Conservation (phyloP, 192 early-diverging fungal species). For the Obelidium mucronatum region DNA sequence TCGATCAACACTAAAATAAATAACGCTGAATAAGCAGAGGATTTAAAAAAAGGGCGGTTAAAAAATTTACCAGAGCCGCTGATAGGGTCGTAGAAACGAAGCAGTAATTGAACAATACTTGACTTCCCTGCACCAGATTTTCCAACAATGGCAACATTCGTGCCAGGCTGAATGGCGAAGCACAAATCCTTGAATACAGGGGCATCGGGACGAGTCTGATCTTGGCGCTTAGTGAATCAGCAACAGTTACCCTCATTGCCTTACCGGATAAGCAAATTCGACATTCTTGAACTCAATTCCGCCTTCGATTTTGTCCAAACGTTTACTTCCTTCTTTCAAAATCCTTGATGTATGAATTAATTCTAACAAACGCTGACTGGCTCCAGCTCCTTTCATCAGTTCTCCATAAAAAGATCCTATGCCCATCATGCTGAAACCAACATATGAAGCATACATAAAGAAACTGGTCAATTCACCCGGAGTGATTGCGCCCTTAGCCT, state of each 20-base stretch:
- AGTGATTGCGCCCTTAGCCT: slow-evolving; percentile 28
- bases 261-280: slow-evolving; percentile 44
- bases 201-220: slow-evolving; percentile 71
- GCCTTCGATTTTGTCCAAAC: slow-evolving; percentile 24
- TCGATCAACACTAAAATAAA: slow-evolving; percentile 14
- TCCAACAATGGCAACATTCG: slow-evolving; percentile 84
- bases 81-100: slow-evolving; percentile 79
- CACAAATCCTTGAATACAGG: slow-evolving; percentile 72
- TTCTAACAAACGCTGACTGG: slow-evolving; percentile 41
- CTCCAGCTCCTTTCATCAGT: slow-evolving; percentile 49
- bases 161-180: slow-evolving; percentile 73
- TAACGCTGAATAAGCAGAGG: slow-evolving; percentile 9
- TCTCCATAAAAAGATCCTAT: slow-evolving; percentile 38
- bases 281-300: slow-evolving; percentile 50
- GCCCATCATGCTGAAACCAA: slow-evolving; percentile 42
- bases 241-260: background rate
- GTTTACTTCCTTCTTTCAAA: slow-evolving; percentile 36
- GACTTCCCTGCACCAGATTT: slow-evolving; percentile 82
- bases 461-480: slow-evolving; percentile 48
- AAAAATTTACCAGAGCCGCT: slow-evolving; percentile 60
- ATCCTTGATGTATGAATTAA: slow-evolving; percentile 28
- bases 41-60: slow-evolving; percentile 67
- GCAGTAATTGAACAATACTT: slow-evolving; percentile 78
- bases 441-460: slow-evolving; percentile 44
- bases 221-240: too few relatives aligned